phyloP scores from a whole-genome alignment of 371 early-diverging fungal species.

The Actinomortierella wolfii region DNA sequence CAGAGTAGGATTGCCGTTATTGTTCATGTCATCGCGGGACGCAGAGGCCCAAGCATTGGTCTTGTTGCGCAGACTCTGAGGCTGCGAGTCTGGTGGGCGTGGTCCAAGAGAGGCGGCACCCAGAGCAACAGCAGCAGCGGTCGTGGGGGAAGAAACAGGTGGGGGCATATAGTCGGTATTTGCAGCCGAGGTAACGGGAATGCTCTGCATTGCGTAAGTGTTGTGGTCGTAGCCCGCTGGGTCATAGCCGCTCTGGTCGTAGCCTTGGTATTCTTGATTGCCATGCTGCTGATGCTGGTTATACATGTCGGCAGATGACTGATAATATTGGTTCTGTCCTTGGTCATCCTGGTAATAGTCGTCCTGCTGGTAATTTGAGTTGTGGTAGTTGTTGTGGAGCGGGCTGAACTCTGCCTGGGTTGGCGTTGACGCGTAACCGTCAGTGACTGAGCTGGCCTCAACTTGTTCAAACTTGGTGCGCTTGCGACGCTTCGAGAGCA shows the following conservation, averaged over 20 bases:
- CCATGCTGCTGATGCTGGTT: conserved; percentile 15
- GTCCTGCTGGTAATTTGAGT: conserved; percentile 21
- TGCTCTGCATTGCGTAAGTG: not conserved
- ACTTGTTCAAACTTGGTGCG: conserved; percentile 31
- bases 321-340: no score
- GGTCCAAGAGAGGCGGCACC: conserved; percentile 3
- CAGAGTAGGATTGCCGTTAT: conserved; percentile 8
- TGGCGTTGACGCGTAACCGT: not conserved
- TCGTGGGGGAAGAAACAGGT: conserved; percentile 23
- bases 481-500: conserved; percentile 10
- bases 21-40: conserved; percentile 7
- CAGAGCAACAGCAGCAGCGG: conserved; percentile 10
- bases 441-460: conserved; percentile 4
- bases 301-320: not conserved
- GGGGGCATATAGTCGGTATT: conserved; percentile 4
- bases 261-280: conserved; percentile 11
- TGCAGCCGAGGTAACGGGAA: no score
- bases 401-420: conserved; percentile 1
- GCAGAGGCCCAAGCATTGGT: conserved; percentile 16
- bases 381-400: conserved; percentile 19
- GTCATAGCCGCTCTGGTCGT: conserved; percentile 24
- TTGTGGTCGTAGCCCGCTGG: conserved; percentile 5
- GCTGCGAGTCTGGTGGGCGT: conserved; percentile 25
- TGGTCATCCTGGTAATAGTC: conserved; percentile 5
- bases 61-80: conserved; percentile 24